Conservation (phyloP, 495 filamentous ascomycete genomes). For the Choiromyces venosus region DNA sequence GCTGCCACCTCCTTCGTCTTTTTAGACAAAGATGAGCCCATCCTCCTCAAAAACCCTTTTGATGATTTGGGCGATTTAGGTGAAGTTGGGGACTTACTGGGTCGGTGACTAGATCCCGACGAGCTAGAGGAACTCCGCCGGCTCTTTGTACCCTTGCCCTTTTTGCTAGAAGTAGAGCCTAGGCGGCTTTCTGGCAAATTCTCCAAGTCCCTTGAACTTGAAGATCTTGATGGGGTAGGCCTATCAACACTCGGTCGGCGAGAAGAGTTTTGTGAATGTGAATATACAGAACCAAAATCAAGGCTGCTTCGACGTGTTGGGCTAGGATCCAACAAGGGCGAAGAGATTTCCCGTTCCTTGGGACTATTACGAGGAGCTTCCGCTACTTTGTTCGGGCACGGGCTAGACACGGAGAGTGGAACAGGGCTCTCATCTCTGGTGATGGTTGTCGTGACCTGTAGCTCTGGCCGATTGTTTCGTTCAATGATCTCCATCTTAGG, state of each 20-base stretch:
- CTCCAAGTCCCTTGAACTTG: slow-evolving; percentile 30
- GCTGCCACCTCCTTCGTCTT: slow-evolving; percentile 30
- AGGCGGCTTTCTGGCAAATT: slow-evolving; percentile 26
- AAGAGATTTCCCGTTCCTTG: background rate
- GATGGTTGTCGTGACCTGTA: slow-evolving; percentile 41
- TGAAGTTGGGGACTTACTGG: slow-evolving; percentile 27
- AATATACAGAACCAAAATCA: slow-evolving; percentile 16
- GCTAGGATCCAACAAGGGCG: background rate
- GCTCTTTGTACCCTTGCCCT: slow-evolving; percentile 28
- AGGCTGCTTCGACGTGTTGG: slow-evolving; percentile 22
- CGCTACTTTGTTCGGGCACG: background rate
- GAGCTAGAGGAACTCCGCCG: slow-evolving; percentile 31
- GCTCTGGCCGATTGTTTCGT: slow-evolving; percentile 36
- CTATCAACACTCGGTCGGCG: slow-evolving; percentile 29
- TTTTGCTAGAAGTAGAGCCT: slow-evolving; percentile 22
- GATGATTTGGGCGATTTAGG: slow-evolving; percentile 35
- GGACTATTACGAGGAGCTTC: background rate
- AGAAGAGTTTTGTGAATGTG: slow-evolving; percentile 21
- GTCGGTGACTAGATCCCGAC: slow-evolving; percentile 18
- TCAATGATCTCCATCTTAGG: slow-evolving; percentile 39
- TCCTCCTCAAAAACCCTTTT: slow-evolving; percentile 32
- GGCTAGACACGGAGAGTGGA: background rate
- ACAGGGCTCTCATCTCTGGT: slow-evolving; percentile 20
- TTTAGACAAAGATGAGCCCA: slow-evolving; percentile 32
- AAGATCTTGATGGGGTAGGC: slow-evolving; percentile 25